A percentile compares a stretch with the other conserved stretches of the same genome.
These are phyloP conservation scores for Wallemia hederae DNA, from an alignment of 1,284 basidiomycete species.

Conservation along the genomic window DNA sequence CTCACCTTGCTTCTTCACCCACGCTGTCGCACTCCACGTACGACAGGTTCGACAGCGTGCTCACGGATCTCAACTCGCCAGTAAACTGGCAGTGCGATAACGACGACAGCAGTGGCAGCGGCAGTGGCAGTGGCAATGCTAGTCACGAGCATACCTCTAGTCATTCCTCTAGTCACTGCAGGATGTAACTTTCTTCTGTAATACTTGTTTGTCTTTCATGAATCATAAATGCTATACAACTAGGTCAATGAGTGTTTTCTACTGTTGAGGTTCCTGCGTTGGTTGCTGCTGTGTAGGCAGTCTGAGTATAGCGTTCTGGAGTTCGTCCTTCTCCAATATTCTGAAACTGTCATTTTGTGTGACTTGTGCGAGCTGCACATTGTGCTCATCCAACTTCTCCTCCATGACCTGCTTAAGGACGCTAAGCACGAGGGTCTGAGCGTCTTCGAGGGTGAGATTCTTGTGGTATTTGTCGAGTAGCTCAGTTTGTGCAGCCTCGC, in stretches of 20 bases:
- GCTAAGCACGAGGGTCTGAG: constrained; percentile 54
- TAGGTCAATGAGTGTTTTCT: too few species aligned
- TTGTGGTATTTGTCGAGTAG: constrained; percentile 94
- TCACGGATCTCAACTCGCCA: too few species aligned
- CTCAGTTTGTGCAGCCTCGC: constrained; percentile 88
- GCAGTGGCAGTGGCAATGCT: too few species aligned
- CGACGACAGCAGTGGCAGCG: too few species aligned
- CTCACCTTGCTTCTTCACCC: too few species aligned
- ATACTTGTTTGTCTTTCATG: too few species aligned
- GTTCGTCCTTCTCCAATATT: constrained; percentile 41
- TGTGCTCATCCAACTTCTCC: constrained; percentile 40
- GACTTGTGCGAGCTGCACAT: constrained; percentile 88
- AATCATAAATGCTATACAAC: background rate
- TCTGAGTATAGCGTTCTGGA: constrained; percentile 41
- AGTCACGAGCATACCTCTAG: too few species aligned
- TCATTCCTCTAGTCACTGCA: too few species aligned
- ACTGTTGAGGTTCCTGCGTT: background rate
- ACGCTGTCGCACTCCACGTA: too few species aligned
- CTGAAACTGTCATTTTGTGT: constrained; percentile 46
- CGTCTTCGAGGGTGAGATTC: constrained; percentile 67
- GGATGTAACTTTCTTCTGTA: too few species aligned
- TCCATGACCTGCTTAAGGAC: constrained; percentile 51
- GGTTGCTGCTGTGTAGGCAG: constrained; percentile 1
- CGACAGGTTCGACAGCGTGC: too few species aligned
- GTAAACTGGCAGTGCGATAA: too few species aligned